A percentile compares a stretch with the other conserved stretches of the same genome.
These are phyloP conservation scores for Kwoniella sp. DNA, from an alignment of 768 basidiomycete species.

Conservation along the genomic window DNA sequence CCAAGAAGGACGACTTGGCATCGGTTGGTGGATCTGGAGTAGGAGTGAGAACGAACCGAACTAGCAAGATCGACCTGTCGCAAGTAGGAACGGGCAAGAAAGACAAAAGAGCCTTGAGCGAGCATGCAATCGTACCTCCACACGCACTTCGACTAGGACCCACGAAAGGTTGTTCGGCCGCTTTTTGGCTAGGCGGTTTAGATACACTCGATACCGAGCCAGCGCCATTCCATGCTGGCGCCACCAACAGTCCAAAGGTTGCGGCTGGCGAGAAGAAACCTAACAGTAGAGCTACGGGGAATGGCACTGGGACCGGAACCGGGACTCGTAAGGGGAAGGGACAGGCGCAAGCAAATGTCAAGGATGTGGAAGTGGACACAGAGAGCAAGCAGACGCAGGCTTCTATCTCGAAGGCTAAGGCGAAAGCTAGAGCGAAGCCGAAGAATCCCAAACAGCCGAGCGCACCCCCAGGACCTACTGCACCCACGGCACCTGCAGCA, in stretches of 20 bases:
- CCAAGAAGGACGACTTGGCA: too few species aligned
- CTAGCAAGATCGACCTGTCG: neutral
- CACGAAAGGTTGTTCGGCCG: constrained; percentile 9
- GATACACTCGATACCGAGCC: neutral
- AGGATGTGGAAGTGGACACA: neutral
- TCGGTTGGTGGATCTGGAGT: too few species aligned
- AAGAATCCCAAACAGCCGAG: too few species aligned
- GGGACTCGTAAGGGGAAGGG: neutral
- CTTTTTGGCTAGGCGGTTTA: constrained; percentile 12
- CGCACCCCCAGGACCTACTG: too few species aligned
- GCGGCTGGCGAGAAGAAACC: neutral
- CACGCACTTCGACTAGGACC: neutral
- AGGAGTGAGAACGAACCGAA: too few species aligned
- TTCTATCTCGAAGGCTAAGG: neutral
- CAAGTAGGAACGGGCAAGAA: neutral
- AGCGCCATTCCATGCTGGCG: too few species aligned
- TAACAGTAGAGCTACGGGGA: too few species aligned
- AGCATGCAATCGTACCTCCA: neutral
- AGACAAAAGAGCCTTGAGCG: neutral
- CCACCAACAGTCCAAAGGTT: too few species aligned
- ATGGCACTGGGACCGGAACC: neutral
- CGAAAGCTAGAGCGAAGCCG: neutral
- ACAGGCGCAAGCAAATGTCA: neutral
- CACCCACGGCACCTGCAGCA: too few species aligned
- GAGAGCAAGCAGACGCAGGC: neutral